Base-by-base conservation (phyloP, 495 filamentous ascomycete genomes). In the Tuber aestivum region DNA sequence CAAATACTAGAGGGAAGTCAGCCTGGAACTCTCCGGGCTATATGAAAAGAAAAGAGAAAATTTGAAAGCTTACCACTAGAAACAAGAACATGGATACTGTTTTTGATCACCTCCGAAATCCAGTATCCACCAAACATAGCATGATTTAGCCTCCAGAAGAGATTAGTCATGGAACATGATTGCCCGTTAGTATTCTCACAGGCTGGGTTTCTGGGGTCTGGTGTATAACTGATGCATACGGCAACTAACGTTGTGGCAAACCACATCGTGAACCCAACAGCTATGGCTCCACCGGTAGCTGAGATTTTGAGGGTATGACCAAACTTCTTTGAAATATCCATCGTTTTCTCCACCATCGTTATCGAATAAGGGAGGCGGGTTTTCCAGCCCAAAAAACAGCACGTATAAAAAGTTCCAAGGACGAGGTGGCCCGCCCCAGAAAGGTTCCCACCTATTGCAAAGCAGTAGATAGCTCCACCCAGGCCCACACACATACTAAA, bases 61-160 rank as follows among this genome's bases (percentile, higher is more conserved):
- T 27, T 35, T 70, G 44, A 70, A 35, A 40, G 61, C 44, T 41
- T 65, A 77, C 72, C 72, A 18, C 95, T 93, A 0, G 92, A 91
- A 81, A 97, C 91, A 93, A n/a, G n/a, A 42, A 90, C 91, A 83
- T 98, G 94, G 48, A 97, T 91, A 23, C 91, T 93, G 83, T 97
- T 97, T 85, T 97, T 97, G 74, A 97, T 83, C 88, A 91, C 93
- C 82, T 97, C 94, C 38, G 91, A 91, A 78, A 97, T 89, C 95
- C 94, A 98, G 84, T 96, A 97, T 80, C 88, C 89, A 38, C 94
- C 93, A 81, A 97, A 97, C 0, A 93, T 96, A 72, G 93, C 88
- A 84, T 96, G n/a, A n/a, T n/a, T n/a, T n/a, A n/a, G n/a, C n/a
- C n/a, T n/a, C 0, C 95, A 94, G 75, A 93, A 92, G 45, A 97